Base-by-base conservation (phyloP, 2,329 filamentous ascomycete species). In the Kalaharituber pfeilii region DNA sequence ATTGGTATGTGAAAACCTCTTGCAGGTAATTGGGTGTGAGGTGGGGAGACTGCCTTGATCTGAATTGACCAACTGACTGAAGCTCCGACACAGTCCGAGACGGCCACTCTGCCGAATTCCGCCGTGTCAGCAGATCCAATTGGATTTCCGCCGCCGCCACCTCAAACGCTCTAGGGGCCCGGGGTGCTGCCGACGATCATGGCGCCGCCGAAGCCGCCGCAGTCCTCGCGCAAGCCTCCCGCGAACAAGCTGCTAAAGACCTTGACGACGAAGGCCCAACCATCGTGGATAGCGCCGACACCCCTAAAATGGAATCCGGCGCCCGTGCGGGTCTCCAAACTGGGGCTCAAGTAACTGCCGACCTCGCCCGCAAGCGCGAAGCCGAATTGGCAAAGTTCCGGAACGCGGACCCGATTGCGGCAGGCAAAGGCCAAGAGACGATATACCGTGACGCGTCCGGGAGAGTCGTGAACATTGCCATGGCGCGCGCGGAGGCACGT, bases 371-470 rank as follows among this genome's bases (percentile, higher is more conserved):
- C 65, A 79, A 84, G 15, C 79, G 81, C 60, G 76, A 74, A 11
- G 77, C 81, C 60, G 82, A 87, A 57, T 67, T 68, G n/a, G 70
- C 69, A 13, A 71, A 73, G 24, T 77, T 75, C 63, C 70, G 73
- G 57, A 59, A 63, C 59, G 58, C 69, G 67, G 61, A 62, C 61
- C 66, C 62, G 18, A 60, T 61, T n/a, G 57, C 58, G 29, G 4
- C 5, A 5, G 66, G 69, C 29, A 73, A 70, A 55, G 70, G 67
- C 58, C 76, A 82, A 63, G 86, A 95, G 69, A 94, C 89, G 0
- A 87, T 95, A 24, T 95, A 96, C 67, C 84, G 91, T 63, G 91
- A 98, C 69, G 91, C 93, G 9, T 91, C 84, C 2, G 91, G 91
- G 11, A 78, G 88, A n/a, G 81, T 94, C 53, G 88, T 98, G 59